Evolutionary conservation across 2,329 filamentous ascomycete genomes (phyloP), one percentile per base, ranked within the genome.

Genomic region (Trichoderma koningiopsis): DNA sequence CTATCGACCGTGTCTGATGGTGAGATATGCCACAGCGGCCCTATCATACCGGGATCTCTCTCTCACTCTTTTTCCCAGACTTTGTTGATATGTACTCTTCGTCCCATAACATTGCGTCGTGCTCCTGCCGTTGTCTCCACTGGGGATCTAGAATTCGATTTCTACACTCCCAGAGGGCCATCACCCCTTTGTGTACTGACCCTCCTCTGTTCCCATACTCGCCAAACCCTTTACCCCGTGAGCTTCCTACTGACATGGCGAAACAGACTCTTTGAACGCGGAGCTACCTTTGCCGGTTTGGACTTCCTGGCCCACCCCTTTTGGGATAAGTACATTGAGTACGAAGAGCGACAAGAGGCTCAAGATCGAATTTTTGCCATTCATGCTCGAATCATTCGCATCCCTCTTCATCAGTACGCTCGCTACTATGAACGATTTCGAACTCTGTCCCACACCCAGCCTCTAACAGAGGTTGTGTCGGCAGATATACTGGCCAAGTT

Each of bases 321-420:
- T 82, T 99, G 96, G 96, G 96, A 99, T 80, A 98, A 97, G 81
- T 99, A 97, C 77, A 89, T 99, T 72, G 96, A 98, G 78, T 98
- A 96, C 76, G 96, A 98, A 79, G 94, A 97, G 78, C 91, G 94
- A 1, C 85, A 95, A 71, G 94, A 97, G 76, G 89, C 91, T 0
- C 88, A 91, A 16, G 92, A 96, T 72, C 93, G 89, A 75, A 92
- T 97, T 67, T 97, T 96, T 74, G 89, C 88, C 52, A 93, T 99
- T 68, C 86, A 97, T 64, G 86, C 87, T 71, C 92, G 94, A 66
- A 87, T 97, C 68, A 92, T 97, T 66, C 88, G 92, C 76, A 94
- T 98, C 65, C 95, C 96, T 0, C 93, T 97, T 88, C 94, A 98
- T 77, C 94, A 97, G 78, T 98, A 97, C 83, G 91, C 93, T 24